These are phyloP conservation scores for Aspergillus sp. DNA, from an alignment of 2,329 filamentous ascomycete species.

Conservation along the genomic window DNA sequence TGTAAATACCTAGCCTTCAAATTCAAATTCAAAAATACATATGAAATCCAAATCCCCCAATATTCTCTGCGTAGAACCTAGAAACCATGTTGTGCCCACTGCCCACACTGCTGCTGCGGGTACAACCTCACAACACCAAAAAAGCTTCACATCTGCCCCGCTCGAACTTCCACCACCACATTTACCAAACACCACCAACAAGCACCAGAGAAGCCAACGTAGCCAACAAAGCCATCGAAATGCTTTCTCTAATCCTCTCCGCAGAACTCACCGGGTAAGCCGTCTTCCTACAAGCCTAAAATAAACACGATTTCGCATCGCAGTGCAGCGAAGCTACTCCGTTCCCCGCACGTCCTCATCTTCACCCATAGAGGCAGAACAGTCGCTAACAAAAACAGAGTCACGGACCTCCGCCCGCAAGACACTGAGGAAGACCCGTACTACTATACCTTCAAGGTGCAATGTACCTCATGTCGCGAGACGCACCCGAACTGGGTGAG, in stretches of 20 bases:
- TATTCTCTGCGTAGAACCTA: not conserved
- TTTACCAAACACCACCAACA: constrained; percentile 1
- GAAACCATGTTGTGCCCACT: not conserved
- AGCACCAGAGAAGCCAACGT: not conserved
- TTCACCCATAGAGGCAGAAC: not conserved
- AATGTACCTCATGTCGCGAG: constrained; percentile 97
- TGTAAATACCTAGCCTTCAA: constrained; percentile 8
- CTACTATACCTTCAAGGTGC: constrained; percentile 96
- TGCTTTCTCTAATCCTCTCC: constrained; percentile 40
- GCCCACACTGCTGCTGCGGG: not conserved
- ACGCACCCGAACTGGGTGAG: constrained; percentile 82
- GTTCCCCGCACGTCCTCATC: constrained; percentile 16
- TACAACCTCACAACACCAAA: not conserved
- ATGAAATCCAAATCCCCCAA: not conserved
- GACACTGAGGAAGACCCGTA: constrained; percentile 82
- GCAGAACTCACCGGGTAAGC: constrained; percentile 41
- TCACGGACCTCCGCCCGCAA: constrained; percentile 82
- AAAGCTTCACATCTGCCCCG: constrained; percentile 14
- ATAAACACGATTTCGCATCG: not conserved
- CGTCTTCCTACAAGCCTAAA: not conserved
- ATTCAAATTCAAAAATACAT: not conserved
- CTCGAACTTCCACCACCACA: constrained; percentile 8
- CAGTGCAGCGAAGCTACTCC: not conserved
- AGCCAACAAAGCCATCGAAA: constrained; percentile 18
- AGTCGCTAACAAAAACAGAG: constrained; percentile 54